These are phyloP conservation scores for Solanum sitiens DNA, from an alignment of 257 asterid genomes.

Conservation along the genomic window DNA sequence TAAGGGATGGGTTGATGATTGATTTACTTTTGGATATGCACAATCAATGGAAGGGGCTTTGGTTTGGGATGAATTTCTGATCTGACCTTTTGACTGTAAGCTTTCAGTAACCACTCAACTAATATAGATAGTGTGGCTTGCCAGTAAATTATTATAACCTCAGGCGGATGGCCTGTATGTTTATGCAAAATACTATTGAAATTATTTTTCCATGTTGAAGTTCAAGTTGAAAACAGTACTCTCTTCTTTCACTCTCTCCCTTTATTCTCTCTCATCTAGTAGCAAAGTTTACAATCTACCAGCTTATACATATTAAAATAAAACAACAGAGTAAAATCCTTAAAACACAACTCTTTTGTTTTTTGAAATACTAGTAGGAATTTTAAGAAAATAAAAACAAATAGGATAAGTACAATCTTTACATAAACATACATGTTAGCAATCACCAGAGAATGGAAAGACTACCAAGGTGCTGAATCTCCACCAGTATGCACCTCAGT, in stretches of 20 bases:
- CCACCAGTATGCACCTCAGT: conserved; percentile 18
- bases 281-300: neutral
- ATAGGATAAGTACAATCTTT: neutral
- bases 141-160: neutral
- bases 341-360: neutral
- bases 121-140: neutral
- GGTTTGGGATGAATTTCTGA: neutral
- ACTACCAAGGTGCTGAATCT: conserved; percentile 57
- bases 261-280: neutral
- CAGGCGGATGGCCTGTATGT: neutral
- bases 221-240: neutral
- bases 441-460: neutral
- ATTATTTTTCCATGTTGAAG: no score
- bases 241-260: no score
- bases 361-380: neutral
- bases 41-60: neutral
- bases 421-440: neutral
- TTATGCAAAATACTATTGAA: no score
- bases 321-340: neutral
- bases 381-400: neutral
- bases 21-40: neutral
- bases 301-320: neutral
- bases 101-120: no score
- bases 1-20: neutral
- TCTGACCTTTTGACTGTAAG: no score